Evolutionary conservation across 2,329 filamentous ascomycete species (phyloP), one percentile per base, ranked within the genome.

Genomic region (Botrytis hyacinthi): DNA sequence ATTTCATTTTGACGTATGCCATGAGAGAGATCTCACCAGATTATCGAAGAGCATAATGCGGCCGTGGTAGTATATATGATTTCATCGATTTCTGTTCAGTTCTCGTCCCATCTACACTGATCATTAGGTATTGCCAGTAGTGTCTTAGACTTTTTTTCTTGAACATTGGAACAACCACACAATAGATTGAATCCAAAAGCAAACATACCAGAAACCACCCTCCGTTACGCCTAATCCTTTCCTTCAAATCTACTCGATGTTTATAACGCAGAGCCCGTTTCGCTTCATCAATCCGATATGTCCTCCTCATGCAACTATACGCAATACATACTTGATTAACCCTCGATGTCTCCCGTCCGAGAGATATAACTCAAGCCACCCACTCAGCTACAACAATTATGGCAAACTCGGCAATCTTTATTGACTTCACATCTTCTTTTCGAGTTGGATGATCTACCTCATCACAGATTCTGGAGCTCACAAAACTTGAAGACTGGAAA

Each of bases 321-420:
- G 12, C 16, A 26, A 60, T n/a, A 37, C 37, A 22, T 29, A 60
- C 61, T 3, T 48, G 0, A 59, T 67, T 22, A 51, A 72, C 40
- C 46, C 70, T 72, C 48, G 48, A 72, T 26, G 18, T 54, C 2
- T 67, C 44, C 26, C 46, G 1, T 7, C 76, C 75, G 57, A 75
- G 67, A 20, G 70, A 74, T 9, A 72, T 14, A 3, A 73, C 66
- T 73, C 74, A 77, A 57, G 75, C 73, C 22, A 72, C 22, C 74
- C 76, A 77, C 71, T 76, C 74, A 29, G 61, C 67, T 26, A 78
- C 22, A n/a, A 74, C 8, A 10, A 75, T 74, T 42, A 77, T 73
- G 2, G 40, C 2, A 32, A 75, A 59, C 7, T 60, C 73, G 2
- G 75, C 4, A 32, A 59, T 70, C 44, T n/a, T 66, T 10, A 78